Evolutionary conservation across 495 filamentous ascomycete genomes (phyloP).

Genomic region (Aspergillus funiculosus): DNA sequence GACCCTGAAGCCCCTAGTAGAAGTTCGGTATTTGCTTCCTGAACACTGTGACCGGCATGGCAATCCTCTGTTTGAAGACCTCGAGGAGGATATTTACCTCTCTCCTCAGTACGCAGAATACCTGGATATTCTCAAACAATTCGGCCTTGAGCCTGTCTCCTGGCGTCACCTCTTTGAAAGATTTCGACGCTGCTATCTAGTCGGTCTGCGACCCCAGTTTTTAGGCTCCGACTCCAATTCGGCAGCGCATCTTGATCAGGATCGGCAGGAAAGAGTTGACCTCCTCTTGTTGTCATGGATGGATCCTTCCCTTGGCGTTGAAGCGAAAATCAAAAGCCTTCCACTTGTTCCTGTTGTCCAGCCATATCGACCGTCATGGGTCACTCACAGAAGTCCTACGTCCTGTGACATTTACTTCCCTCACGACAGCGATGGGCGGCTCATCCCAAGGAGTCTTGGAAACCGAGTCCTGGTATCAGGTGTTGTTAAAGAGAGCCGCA

Average conservation of each 20-base stretch:
- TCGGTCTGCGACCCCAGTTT: neutral
- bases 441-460: neutral
- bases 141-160: slow-evolving; percentile 6
- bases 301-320: neutral
- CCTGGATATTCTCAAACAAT: neutral
- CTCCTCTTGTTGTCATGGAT: slow-evolving; percentile 3
- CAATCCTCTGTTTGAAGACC: slow-evolving; percentile 1
- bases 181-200: neutral
- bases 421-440: neutral
- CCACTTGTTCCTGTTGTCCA: neutral
- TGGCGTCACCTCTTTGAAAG: slow-evolving; percentile 2
- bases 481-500: neutral
- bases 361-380: too few relatives aligned
- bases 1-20: neutral
- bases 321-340: neutral
- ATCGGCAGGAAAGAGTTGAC: neutral
- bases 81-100: slow-evolving; percentile 5
- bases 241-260: neutral
- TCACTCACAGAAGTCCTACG: neutral
- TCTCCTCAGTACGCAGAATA: slow-evolving; percentile 4
- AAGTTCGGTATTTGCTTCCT: slow-evolving; percentile 7
- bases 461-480: neutral
- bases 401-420: neutral
- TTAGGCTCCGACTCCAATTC: neutral
- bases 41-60: slow-evolving; percentile 1